Conservation (phyloP, 306 rosid species). For the Adenanthera pavonina region DNA sequence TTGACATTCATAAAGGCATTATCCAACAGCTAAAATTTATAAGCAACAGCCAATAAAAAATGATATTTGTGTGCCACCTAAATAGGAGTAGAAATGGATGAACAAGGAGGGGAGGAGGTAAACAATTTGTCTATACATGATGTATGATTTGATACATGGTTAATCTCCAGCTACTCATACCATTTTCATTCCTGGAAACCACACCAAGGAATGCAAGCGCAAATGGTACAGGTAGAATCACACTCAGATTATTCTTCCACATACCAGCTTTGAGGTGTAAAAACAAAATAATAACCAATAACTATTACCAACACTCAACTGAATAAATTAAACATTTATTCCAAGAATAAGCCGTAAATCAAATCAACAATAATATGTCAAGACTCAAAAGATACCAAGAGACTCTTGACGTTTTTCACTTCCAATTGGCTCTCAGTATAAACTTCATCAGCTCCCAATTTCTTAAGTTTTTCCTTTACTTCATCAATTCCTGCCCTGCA, state of each 20-base stretch:
- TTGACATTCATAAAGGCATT: slow-evolving; percentile 23
- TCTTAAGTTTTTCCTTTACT: slow-evolving; percentile 75
- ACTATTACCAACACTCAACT: slow-evolving; percentile 23
- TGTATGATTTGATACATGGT: not conserved
- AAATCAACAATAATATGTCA: slow-evolving; percentile 31
- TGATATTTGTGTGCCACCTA: not conserved
- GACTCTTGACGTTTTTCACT: slow-evolving; percentile 84
- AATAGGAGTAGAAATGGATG: not conserved
- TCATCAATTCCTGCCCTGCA: slow-evolving; percentile 76
- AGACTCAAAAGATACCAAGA: slow-evolving; percentile 61
- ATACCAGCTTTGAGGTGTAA: not conserved
- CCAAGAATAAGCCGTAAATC: not conserved
- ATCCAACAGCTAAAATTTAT: slow-evolving; percentile 12
- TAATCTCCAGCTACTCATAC: not conserved
- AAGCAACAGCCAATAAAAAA: not conserved
- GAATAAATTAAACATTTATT: slow-evolving; percentile 12
- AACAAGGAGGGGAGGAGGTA: not conserved
- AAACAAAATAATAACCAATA: not conserved
- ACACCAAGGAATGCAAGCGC: not conserved
- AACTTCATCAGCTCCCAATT: slow-evolving; percentile 86
- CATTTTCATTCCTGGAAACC: not conserved
- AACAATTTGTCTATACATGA: not conserved
- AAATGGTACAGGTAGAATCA: slow-evolving; percentile 18
- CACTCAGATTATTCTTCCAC: slow-evolving; percentile 23
- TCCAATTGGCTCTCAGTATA: slow-evolving; percentile 81